Conservation (phyloP, 108 stramenopile species). For the Skeletonema tropicum region DNA sequence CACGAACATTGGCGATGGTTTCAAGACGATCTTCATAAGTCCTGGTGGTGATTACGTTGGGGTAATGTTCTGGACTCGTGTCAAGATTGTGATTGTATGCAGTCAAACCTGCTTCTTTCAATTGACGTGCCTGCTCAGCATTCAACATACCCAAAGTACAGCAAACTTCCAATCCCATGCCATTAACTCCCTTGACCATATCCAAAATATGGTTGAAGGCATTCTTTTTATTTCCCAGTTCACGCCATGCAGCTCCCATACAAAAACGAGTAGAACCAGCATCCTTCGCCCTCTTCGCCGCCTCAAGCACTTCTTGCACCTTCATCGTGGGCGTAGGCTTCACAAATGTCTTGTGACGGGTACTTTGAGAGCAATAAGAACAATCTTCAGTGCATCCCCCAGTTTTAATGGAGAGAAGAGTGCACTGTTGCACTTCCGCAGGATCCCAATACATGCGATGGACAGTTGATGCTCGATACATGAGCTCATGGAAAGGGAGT, state of each 20-base stretch:
- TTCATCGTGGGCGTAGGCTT: slow-evolving; percentile 98
- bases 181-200: slow-evolving; percentile 93
- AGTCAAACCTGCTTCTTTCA: slow-evolving; percentile 95
- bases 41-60: slow-evolving; percentile 93
- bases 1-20: slow-evolving; percentile 95
- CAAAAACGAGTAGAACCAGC: slow-evolving; percentile 98
- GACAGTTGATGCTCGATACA: slow-evolving; percentile 92
- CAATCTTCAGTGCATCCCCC: slow-evolving; percentile 99
- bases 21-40: slow-evolving; percentile 95
- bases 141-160: slow-evolving; percentile 97
- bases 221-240: slow-evolving; percentile 97
- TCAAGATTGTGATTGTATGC: slow-evolving; percentile 99
- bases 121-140: slow-evolving; percentile 93
- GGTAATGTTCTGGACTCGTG: slow-evolving; percentile 96
- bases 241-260: slow-evolving; percentile 99
- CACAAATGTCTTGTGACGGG: slow-evolving; percentile 96
- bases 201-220: slow-evolving; percentile 96
- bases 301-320: slow-evolving; percentile 95
- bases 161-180: slow-evolving; percentile 96
- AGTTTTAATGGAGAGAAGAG: slow-evolving; percentile 96
- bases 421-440: slow-evolving; percentile 97
- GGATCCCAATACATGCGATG: slow-evolving; percentile 99
- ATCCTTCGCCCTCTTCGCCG: slow-evolving; percentile 93
- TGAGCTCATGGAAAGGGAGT: slow-evolving; percentile 95
- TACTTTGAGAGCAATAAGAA: slow-evolving; percentile 95